These are phyloP conservation scores for Candida boleticola DNA, from an alignment of 805 yeast species.

Conservation along the genomic window DNA sequence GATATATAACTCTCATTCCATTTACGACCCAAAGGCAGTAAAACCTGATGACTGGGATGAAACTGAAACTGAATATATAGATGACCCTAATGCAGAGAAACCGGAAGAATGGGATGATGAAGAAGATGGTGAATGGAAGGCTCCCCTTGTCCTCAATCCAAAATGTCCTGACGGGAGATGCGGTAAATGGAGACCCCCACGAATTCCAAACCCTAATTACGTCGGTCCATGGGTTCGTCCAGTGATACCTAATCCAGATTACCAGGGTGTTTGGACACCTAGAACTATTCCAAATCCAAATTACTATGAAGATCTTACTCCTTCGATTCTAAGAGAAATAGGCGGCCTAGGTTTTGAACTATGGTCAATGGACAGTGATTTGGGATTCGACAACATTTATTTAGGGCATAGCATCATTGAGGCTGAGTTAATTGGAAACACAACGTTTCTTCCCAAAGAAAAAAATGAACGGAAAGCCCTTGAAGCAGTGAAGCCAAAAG, in stretches of 20 bases:
- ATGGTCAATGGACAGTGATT: conserved; percentile 79
- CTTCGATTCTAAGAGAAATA: conserved; percentile 57
- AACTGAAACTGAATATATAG: conserved; percentile 51
- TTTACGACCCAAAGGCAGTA: conserved; percentile 63
- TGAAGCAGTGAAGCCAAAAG: conserved; percentile 39
- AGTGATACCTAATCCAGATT: conserved; percentile 66
- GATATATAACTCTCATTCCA: conserved; percentile 51
- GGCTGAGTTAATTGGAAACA: conserved; percentile 81
- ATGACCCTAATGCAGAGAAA: conserved; percentile 63
- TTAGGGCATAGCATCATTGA: conserved; percentile 81
- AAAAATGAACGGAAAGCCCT: conserved; percentile 48
- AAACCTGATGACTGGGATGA: conserved; percentile 86
- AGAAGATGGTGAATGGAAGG: conserved; percentile 83
- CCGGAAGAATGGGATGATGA: conserved; percentile 89
- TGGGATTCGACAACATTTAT: conserved; percentile 80
- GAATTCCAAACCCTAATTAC: conserved; percentile 64
- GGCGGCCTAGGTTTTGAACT: conserved; percentile 86
- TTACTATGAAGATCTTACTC: conserved; percentile 55
- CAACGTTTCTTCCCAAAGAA: conserved; percentile 59
- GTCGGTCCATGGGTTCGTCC: conserved; percentile 81
- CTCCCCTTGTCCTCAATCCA: conserved; percentile 72
- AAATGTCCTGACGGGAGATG: conserved; percentile 71
- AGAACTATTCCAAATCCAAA: conserved; percentile 65
- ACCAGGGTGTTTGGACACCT: conserved; percentile 78
- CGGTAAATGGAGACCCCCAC: conserved; percentile 75